Evolutionary conservation across 805 yeast species (phyloP), one percentile per base, ranked within the genome.

Genomic region (Candida nemodendra): DNA sequence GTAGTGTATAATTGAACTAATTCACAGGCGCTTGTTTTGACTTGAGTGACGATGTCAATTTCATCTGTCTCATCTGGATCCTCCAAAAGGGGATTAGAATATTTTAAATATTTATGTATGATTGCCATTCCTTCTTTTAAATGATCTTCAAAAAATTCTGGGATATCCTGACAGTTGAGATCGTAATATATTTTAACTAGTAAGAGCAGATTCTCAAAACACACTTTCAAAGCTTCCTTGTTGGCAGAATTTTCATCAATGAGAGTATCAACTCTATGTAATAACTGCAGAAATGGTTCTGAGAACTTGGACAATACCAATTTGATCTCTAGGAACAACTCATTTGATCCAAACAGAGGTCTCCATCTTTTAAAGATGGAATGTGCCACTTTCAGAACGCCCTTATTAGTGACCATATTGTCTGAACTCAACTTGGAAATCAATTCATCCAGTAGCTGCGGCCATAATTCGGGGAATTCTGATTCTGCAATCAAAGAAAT

Each of bases 321-420:
- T 57, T 83, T 79, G 56, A 93, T 93, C 58, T 93, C 99, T 39
- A 77, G 58, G 59, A 88, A 90, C 38, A 93, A 72, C 31, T 81
- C 96, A 58, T 95, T 96, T 1, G 96, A 84, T 51, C 96, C 76
- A 58, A 87, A 88, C 39, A 91, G 69, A 1, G 97, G 96, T 56
- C 99, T 76, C 99, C 99, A 93, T 64, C 95, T 80, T 61, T 84
- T 88, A 68, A 91, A 95, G 44, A 93, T 91, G 1, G 96, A 86
- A 61, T 93, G 99, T 4, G 97, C 95, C 15, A 95, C 98, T 8
- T 79, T 74, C 39, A 95, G 67, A 4, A 95, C 90, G 37, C 96
- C 95, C 51, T 81, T 84, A 59, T 89, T 88, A 36, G 79, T 74
- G 11, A 72, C 69, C 72, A 84, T 77, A 54, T 87, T 88, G n/a